Base-by-base conservation (phyloP, 495 filamentous ascomycete species). In the Darksidea phi region DNA sequence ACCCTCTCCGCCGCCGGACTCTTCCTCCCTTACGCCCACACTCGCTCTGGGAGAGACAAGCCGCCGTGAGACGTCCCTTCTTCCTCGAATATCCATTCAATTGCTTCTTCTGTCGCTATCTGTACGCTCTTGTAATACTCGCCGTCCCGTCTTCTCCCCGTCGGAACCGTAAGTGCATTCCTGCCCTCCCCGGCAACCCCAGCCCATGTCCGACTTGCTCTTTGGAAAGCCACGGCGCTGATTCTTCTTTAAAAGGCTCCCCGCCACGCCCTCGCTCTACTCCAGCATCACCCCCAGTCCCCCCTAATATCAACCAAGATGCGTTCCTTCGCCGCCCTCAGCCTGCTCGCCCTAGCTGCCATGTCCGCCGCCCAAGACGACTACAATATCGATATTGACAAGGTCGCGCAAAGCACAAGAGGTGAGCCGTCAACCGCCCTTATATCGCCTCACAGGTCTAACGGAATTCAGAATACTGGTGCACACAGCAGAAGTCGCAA, bases 401-500 rank as follows among this genome's bases (percentile, higher is more conserved):
- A 74, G 41, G 84, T 93, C 18, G 63, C 75, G 0, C 48, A 81
- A 4, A 37, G 72, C 5, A 77, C 75, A 12, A 77, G 76, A 68
- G 62, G 82, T 83, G 71, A 5, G 60, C 57, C 28, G 6, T 2
- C 15, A 18, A 47, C 18, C 41, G 13, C 53, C 37, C 26, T 26
- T 42, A 17, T 47, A n/a, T 34, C 25, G 43, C 45, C 41, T 17
- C 28, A 49, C 37, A 34, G 28, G 8, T 15, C 63, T 67, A 57
- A 69, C 63, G 25, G 23, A n/a, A 1, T 54, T 12, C 69, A 89
- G 86, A 79, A 34, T 73, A 75, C 41, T 95, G 90, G 90, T 95
- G 90, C 72, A 57, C 71, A 15, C 74, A 80, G 57, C 87, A 95
- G 71, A 77, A 73, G 48, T 80, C 82, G 46, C 75, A 81, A 49